A percentile compares a stretch with the other conserved stretches of the same genome.
Evolutionary conservation across 2,329 filamentous ascomycete species (phyloP).

Genomic region (Leptographium radiaticola): DNA sequence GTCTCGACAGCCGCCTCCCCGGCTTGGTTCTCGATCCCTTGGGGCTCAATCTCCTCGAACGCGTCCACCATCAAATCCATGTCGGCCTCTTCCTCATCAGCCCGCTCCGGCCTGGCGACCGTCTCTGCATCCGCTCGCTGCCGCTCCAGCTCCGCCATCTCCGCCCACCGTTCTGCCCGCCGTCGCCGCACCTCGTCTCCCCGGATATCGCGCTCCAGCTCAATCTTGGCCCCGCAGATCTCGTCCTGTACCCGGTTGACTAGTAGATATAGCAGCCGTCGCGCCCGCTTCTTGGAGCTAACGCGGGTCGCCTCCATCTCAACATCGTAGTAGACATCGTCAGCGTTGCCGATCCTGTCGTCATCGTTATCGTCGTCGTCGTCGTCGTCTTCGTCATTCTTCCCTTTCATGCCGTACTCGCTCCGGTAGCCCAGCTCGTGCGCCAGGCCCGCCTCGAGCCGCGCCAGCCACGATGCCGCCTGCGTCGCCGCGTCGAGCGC

Average conservation of each 20-base stretch:
- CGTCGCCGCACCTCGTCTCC: not conserved
- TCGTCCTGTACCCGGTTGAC: constrained; percentile 8
- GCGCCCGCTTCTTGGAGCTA: not conserved
- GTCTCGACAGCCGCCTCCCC: not conserved
- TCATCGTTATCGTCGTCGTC: not conserved
- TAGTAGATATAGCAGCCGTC: constrained; percentile 3
- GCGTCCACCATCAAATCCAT: not conserved
- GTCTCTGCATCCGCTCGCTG: not conserved
- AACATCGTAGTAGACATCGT: not conserved
- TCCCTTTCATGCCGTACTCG: not conserved
- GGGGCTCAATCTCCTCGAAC: not conserved
- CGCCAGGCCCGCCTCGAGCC: constrained; percentile 7
- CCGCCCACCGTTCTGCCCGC: not conserved
- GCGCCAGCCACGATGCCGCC: constrained; percentile 3
- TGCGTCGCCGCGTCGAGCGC: not conserved
- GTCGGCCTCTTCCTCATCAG: not conserved
- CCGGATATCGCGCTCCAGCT: constrained; percentile 1
- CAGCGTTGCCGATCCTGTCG: too few relatives aligned
- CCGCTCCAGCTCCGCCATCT: not conserved
- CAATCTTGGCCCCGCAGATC: not conserved
- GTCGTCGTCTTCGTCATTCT: not conserved
- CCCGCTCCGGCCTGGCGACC: too few relatives aligned
- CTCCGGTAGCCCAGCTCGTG: constrained; percentile 9
- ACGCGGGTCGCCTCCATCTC: not conserved
- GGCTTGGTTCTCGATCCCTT: too few relatives aligned